Evolutionary conservation across 148 eudicot genomes (phyloP).

Genomic region (Spergularia bocconei): DNA sequence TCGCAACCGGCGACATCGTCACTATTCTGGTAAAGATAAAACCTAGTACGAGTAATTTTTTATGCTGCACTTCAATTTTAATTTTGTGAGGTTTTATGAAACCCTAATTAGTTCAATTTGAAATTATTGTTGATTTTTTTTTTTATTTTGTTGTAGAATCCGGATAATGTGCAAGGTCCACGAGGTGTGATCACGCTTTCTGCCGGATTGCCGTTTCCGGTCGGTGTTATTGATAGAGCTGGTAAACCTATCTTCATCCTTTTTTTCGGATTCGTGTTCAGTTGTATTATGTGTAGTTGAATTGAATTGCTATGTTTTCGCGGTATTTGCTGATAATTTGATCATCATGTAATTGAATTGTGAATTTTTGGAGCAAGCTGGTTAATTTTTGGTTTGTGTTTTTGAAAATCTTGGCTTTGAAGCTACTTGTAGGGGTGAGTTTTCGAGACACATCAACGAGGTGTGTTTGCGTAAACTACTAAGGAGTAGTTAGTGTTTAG

Average conservation of each 20-base stretch:
- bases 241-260: conserved; percentile 33
- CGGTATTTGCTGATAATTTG: too few species aligned
- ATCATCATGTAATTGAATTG: too few species aligned
- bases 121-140: conserved; percentile 1
- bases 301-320: too few species aligned
- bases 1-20: conserved; percentile 64
- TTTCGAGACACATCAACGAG: too few species aligned
- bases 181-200: conserved; percentile 64
- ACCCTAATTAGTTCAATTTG: neutral
- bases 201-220: conserved; percentile 45
- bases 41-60: too few species aligned
- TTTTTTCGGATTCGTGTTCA: too few species aligned
- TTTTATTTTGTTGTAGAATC: conserved; percentile 58
- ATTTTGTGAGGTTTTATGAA: neutral
- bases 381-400: neutral
- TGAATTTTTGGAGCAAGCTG: neutral
- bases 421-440: too few species aligned
- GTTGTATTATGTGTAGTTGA: too few species aligned
- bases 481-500: too few species aligned
- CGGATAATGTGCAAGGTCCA: conserved; percentile 57
- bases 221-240: conserved; percentile 62
- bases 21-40: conserved; percentile 93
- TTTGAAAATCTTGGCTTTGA: neutral
- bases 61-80: neutral
- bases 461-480: too few species aligned